phyloP scores from a whole-genome alignment of 2,329 filamentous ascomycete species.

The Phaeosphaeria sp. region DNA sequence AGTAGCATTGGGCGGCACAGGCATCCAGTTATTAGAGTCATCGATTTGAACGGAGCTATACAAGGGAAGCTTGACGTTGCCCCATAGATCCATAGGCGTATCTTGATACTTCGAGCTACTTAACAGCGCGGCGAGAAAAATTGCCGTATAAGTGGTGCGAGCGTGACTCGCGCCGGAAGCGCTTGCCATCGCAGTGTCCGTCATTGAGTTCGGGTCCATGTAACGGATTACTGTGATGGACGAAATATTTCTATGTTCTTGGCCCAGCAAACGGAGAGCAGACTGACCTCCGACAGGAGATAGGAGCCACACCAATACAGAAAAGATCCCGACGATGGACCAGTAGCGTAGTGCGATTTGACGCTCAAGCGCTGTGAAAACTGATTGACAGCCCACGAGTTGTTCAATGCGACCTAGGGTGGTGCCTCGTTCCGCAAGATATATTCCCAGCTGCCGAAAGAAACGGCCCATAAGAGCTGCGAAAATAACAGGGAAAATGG shows the following conservation, averaged over 20 bases:
- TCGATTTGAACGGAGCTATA: slow-evolving; percentile 29
- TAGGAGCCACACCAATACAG: slow-evolving; percentile 34
- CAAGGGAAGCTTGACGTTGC: slow-evolving; percentile 35
- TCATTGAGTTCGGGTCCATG: slow-evolving; percentile 17
- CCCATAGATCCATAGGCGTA: slow-evolving; percentile 35
- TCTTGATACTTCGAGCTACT: slow-evolving; percentile 30
- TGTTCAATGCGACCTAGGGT: slow-evolving; percentile 40
- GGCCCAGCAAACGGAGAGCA: slow-evolving; percentile 31
- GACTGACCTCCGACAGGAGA: slow-evolving; percentile 41
- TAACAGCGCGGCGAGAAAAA: slow-evolving; percentile 33
- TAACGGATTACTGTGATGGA: slow-evolving; percentile 25
- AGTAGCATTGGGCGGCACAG: slow-evolving; percentile 18
- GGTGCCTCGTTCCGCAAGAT: slow-evolving; percentile 35
- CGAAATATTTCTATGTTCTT: slow-evolving; percentile 16
- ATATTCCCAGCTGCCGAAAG: slow-evolving; percentile 34
- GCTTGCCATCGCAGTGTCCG: too few relatives aligned
- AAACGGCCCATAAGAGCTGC: slow-evolving; percentile 39
- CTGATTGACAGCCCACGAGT: slow-evolving; percentile 35
- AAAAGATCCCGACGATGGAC: slow-evolving; percentile 30
- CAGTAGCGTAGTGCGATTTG: slow-evolving; percentile 33
- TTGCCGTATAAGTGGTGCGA: too few relatives aligned
- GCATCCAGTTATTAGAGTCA: slow-evolving; percentile 24
- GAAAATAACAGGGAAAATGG: slow-evolving; percentile 39
- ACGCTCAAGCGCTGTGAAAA: slow-evolving; percentile 40
- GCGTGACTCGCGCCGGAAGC: too few relatives aligned